phyloP scores from a whole-genome alignment of 148 eudicot species.

The Vaccinium macrocarpon region DNA sequence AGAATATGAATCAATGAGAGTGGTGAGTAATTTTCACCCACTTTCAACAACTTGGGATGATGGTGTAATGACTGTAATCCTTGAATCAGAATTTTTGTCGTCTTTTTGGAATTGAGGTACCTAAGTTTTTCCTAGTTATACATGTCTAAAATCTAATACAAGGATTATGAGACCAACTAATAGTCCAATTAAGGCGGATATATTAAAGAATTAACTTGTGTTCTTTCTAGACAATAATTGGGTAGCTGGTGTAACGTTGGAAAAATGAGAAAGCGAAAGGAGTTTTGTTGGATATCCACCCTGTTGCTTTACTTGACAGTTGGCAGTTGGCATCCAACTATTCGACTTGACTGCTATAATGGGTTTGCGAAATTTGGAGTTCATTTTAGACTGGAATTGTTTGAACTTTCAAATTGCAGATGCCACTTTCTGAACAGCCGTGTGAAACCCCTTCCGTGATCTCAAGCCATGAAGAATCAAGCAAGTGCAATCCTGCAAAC shows the following conservation, averaged over 20 bases:
- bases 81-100: not conserved
- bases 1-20: not conserved
- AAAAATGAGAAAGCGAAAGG: not conserved
- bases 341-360: not conserved
- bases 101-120: not conserved
- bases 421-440: conserved; percentile 23
- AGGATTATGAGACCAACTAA: not conserved
- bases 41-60: not conserved
- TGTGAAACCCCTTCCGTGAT: conserved; percentile 16
- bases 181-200: not conserved
- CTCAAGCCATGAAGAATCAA: conserved; percentile 27
- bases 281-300: not conserved
- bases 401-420: conserved; percentile 34
- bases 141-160: not conserved
- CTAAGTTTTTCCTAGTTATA: not conserved
- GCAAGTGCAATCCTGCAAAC: conserved; percentile 15
- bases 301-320: not conserved
- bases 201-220: not conserved
- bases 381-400: conserved; percentile 8
- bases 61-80: not conserved
- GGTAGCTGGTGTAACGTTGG: not conserved
- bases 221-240: not conserved
- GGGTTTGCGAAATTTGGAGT: not conserved
- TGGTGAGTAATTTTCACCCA: not conserved
- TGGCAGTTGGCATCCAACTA: not conserved